phyloP scores from a whole-genome alignment of 805 yeast genomes.

The Zygoascus tannicola region DNA sequence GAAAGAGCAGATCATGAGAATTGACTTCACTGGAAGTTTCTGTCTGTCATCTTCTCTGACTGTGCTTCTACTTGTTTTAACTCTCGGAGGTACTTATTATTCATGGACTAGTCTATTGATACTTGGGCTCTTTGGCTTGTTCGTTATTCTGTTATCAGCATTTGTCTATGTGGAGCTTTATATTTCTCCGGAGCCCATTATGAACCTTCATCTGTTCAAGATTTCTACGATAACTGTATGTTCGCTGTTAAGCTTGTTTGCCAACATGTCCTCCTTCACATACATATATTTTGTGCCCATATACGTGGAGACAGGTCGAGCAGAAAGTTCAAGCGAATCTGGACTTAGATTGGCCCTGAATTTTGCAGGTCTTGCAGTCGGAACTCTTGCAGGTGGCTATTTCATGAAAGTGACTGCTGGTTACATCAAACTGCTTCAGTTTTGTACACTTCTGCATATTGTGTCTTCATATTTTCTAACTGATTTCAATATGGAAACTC shows the following conservation, averaged over 20 bases:
- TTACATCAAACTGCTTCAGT: constrained; percentile 42
- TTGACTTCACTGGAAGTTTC: constrained; percentile 60
- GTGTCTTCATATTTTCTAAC: constrained; percentile 38
- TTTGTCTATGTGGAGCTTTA: constrained; percentile 46
- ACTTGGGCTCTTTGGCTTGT: constrained; percentile 24
- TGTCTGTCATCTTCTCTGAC: constrained; percentile 50
- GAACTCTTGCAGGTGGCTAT: constrained; percentile 58
- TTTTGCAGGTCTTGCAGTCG: constrained; percentile 57
- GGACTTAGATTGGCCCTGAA: constrained; percentile 45
- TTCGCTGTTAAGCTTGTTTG: constrained; percentile 59
- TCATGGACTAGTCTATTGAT: constrained; percentile 40
- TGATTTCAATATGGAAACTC: constrained; percentile 15
- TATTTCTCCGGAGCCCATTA: constrained; percentile 52
- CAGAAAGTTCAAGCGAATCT: constrained; percentile 43
- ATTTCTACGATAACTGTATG: constrained; percentile 55
- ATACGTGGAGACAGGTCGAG: constrained; percentile 47
- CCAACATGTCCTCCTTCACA: constrained; percentile 58
- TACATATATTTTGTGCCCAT: constrained; percentile 64
- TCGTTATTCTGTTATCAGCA: constrained; percentile 28
- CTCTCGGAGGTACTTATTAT: constrained; percentile 52
- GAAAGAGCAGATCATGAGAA: constrained; percentile 43
- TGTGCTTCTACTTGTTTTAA: constrained; percentile 50
- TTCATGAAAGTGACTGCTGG: constrained; percentile 60
- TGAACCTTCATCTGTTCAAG: constrained; percentile 51
- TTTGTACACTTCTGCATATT: constrained; percentile 35